Base-by-base conservation (phyloP, 2,329 filamentous ascomycete species). In the Scopulariopsis brevicaulis region DNA sequence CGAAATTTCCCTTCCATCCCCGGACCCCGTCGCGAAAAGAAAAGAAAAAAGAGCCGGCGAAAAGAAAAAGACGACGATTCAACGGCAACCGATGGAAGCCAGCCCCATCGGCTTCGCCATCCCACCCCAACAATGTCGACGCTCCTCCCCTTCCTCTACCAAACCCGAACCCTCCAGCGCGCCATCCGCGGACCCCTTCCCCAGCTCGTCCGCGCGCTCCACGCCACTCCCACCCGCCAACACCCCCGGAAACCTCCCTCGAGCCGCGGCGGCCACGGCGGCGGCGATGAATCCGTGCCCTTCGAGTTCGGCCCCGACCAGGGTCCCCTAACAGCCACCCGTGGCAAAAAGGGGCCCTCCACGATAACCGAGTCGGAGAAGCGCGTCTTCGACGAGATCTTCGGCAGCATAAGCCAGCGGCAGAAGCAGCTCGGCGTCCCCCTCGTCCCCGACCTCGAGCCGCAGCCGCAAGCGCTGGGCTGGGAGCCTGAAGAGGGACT, bases 121-220 rank as follows among this genome's bases (percentile, higher is more conserved):
- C 46, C n/a, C 18, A 53, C 32, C 57, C 48, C 24, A 53, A 46
- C 35, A 32, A 32, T 32, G 15, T 71, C 74, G 2, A 78, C 80
- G 7, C 69, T 83, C 15, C 71, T 84, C 4, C 84, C 86, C 0
- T 90, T 90, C 59, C 76, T 91, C 7, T 90, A 90, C 66, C 85
- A 88, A 62, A 90, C 87, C 5, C 74, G 79, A 60, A 89, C 87
- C 0, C 77, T 73, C 14, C 65, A 14, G 2, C 48, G 57, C 25
- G 55, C 48, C 28, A n/a, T 53, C 18, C 46, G n/a, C 20, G 28
- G 37, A 6, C n/a, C 18, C 25, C 57, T 50, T 37, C 25, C 51
- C 4, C 35, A 34, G 8, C 48, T 32, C 37, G 22, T 28, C 22
- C 28, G 50, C 48, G 18, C 48, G 43, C 48, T 40, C 48, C 10